phyloP scores from a whole-genome alignment of 2,329 filamentous ascomycete species.

The Dactylonectria estremocensis region DNA sequence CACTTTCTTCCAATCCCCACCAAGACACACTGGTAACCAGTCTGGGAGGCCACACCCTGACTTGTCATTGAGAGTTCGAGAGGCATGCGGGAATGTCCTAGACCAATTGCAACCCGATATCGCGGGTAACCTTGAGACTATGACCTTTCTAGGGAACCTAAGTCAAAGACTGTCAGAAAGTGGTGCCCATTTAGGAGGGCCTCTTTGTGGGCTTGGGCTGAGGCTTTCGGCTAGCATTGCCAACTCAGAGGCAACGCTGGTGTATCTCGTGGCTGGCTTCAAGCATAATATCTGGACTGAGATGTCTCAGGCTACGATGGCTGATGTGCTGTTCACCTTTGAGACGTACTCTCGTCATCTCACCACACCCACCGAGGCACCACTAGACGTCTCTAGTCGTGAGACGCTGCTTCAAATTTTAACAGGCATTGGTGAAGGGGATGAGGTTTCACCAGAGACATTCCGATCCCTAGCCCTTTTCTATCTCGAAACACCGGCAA shows the following conservation, averaged over 20 bases:
- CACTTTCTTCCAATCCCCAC: constrained; percentile 34
- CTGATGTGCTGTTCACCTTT: constrained; percentile 45
- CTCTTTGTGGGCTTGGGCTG: constrained; percentile 52
- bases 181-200: constrained; percentile 41
- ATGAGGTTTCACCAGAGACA: constrained; percentile 38
- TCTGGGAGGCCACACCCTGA: constrained; percentile 5
- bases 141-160: constrained; percentile 61
- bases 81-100: constrained; percentile 43
- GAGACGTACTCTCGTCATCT: constrained; percentile 36
- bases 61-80: constrained; percentile 44
- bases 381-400: constrained; percentile 36
- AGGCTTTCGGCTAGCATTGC: constrained; percentile 50
- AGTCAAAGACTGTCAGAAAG: constrained; percentile 50
- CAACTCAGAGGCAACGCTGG: constrained; percentile 40
- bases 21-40: not conserved
- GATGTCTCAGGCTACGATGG: constrained; percentile 18
- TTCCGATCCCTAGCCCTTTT: constrained; percentile 43
- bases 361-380: not conserved
- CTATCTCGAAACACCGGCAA: constrained; percentile 25
- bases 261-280: constrained; percentile 47
- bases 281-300: constrained; percentile 32
- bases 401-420: constrained; percentile 49
- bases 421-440: constrained; percentile 48
- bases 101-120: constrained; percentile 15
- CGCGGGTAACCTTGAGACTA: constrained; percentile 35